Percentiles rank a stretch among this genome's conserved stretches.
These are phyloP conservation scores for Serendipita sp. DNA, from an alignment of 768 basidiomycete genomes.

Conservation along the genomic window DNA sequence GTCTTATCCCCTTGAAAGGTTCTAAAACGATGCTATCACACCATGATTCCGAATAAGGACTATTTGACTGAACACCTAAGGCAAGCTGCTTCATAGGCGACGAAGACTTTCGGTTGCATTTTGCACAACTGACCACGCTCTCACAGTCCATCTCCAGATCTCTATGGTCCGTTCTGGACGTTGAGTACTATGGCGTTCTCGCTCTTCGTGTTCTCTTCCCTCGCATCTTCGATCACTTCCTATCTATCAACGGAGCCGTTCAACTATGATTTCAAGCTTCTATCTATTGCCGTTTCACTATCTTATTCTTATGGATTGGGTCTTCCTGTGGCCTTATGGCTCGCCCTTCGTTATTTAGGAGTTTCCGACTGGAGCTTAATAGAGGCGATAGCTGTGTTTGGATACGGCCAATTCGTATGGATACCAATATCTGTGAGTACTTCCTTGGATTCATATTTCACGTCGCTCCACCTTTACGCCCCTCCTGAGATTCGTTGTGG, in stretches of 20 bases:
- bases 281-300: constrained; percentile 65
- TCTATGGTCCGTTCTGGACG: constrained; percentile 95
- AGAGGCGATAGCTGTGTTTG: constrained; percentile 69
- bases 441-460: neutral
- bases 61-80: constrained; percentile 47
- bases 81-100: neutral
- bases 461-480: neutral
- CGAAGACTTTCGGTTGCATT: neutral
- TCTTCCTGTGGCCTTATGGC: constrained; percentile 71
- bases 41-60: constrained; percentile 45
- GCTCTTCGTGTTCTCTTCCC: constrained; percentile 84
- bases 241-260: constrained; percentile 55
- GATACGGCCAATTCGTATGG: constrained; percentile 73
- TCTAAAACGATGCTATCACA: constrained; percentile 56
- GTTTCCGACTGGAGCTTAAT: constrained; percentile 80
- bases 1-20: constrained; percentile 18
- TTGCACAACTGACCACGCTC: neutral
- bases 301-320: constrained; percentile 81
- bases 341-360: constrained; percentile 66
- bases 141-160: constrained; percentile 37
- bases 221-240: constrained; percentile 72
- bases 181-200: constrained; percentile 86
- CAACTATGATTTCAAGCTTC: constrained; percentile 73
- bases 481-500: no score
- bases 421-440: constrained; percentile 63